Percentiles rank a stretch among this genome's conserved stretches.
phyloP scores from a whole-genome alignment of 495 filamentous ascomycete species.

The Daldinia decipiens region DNA sequence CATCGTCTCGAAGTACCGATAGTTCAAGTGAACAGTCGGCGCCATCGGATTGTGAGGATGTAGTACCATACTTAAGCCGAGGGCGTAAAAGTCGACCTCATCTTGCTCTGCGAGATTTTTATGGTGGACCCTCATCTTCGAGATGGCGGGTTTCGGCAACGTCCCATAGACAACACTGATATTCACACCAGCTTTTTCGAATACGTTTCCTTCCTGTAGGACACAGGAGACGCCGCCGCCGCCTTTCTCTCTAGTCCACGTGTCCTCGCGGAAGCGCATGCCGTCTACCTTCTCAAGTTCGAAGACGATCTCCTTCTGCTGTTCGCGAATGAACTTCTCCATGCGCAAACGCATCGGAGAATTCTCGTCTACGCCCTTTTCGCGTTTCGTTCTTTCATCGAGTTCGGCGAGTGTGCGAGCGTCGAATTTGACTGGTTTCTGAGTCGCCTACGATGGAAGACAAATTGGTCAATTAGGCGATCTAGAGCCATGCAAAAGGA shows the following conservation, averaged over 20 bases:
- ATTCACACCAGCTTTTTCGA: constrained; percentile 98
- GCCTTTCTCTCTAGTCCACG: constrained; percentile 87
- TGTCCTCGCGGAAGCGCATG: constrained; percentile 80
- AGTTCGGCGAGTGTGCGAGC: constrained; percentile 73
- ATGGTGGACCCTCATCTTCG: constrained; percentile 94
- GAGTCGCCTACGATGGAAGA: constrained; percentile 47
- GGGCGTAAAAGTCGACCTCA: constrained; percentile 91
- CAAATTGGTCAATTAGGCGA: constrained; percentile 31
- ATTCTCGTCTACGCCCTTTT: constrained; percentile 69
- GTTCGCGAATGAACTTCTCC: constrained; percentile 92
- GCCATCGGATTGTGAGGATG: constrained; percentile 96
- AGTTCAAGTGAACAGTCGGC: constrained; percentile 97
- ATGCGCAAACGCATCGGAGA: constrained; percentile 98
- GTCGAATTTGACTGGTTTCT: constrained; percentile 55
- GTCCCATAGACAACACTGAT: constrained; percentile 94
- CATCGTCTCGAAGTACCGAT: constrained; percentile 97
- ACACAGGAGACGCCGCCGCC: constrained; percentile 88
- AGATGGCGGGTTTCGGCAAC: constrained; percentile 85
- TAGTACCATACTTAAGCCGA: constrained; percentile 89
- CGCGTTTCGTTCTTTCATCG: constrained; percentile 72
- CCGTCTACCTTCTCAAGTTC: constrained; percentile 86
- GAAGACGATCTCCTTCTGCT: constrained; percentile 85
- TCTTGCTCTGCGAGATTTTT: constrained; percentile 79
- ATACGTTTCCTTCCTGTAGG: constrained; percentile 93
- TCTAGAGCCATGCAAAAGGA: constrained; percentile 1